Evolutionary conservation across 345 rosid species (phyloP).

Genomic region (Sonneratia caseolaris): DNA sequence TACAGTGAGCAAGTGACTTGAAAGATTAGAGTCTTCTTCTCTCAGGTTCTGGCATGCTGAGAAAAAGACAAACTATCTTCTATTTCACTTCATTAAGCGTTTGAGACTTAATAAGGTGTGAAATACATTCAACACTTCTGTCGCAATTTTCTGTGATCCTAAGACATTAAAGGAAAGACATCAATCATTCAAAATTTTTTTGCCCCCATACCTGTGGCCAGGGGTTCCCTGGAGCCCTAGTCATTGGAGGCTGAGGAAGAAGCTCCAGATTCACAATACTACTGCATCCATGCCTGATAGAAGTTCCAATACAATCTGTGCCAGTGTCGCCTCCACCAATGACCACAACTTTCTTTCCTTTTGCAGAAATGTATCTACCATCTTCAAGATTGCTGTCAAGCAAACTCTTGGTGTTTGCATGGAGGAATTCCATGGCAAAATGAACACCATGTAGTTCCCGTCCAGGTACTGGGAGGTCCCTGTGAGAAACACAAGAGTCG

Average conservation of each 20-base stretch:
- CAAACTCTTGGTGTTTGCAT: slow-evolving; percentile 91
- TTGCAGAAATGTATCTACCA: slow-evolving; percentile 81
- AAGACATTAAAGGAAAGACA: too few relatives aligned
- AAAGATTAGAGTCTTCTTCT: too few relatives aligned
- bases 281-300: slow-evolving; percentile 89
- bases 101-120: too few relatives aligned
- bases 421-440: slow-evolving; percentile 98
- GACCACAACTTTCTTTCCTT: slow-evolving; percentile 87
- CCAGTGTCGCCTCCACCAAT: slow-evolving; percentile 99
- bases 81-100: too few relatives aligned
- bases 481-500: slow-evolving; percentile 21
- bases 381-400: slow-evolving; percentile 78
- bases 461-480: slow-evolving; percentile 97
- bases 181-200: too few relatives aligned
- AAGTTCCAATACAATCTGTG: slow-evolving; percentile 96
- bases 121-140: too few relatives aligned
- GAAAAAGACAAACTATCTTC: too few relatives aligned
- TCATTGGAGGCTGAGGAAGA: slow-evolving; percentile 78
- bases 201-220: slow-evolving; percentile 81
- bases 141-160: too few relatives aligned
- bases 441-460: slow-evolving; percentile 81
- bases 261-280: slow-evolving; percentile 77
- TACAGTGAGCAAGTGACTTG: background rate
- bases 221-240: slow-evolving; percentile 93
- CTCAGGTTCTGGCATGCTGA: too few relatives aligned